Percentiles rank a stretch among this genome's conserved stretches.
Evolutionary conservation across 2,329 filamentous ascomycete species (phyloP).

Genomic region (Trichoderma hamatum): DNA sequence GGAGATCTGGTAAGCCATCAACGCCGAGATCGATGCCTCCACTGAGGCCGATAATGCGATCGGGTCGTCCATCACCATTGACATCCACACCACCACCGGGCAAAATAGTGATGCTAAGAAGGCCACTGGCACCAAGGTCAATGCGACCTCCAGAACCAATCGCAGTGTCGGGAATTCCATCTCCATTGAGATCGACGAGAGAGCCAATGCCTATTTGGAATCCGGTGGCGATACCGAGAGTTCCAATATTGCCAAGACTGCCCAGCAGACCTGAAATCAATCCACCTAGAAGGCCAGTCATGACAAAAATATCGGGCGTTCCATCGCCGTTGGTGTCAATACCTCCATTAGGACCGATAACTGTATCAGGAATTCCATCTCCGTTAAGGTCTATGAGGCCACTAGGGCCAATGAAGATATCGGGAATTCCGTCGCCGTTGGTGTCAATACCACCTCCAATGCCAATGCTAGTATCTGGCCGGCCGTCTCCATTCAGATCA

Average conservation of each 20-base stretch:
- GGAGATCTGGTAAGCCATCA: not conserved
- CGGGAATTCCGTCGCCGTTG: not conserved
- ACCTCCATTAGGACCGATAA: not conserved
- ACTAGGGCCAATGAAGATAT: not conserved
- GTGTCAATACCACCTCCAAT: not conserved
- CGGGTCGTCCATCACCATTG: not conserved
- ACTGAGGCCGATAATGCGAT: not conserved
- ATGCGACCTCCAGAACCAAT: not conserved
- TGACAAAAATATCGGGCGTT: not conserved
- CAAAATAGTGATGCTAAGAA: not conserved
- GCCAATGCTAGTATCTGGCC: not conserved
- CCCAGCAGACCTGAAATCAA: not conserved
- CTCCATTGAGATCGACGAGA: not conserved
- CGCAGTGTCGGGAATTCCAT: not conserved
- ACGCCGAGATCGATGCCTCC: not conserved
- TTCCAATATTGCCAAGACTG: not conserved
- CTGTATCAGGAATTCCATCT: not conserved
- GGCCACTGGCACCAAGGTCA: not conserved
- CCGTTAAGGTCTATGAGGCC: not conserved
- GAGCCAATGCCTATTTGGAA: not conserved
- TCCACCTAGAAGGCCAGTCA: not conserved
- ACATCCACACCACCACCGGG: not conserved
- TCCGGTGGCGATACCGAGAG: not conserved
- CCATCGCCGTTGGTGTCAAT: constrained; percentile 3
- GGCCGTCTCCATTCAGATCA: constrained; percentile 15